Conservation (phyloP, 179 eudicot genomes). For the Drosera spatulata region DNA sequence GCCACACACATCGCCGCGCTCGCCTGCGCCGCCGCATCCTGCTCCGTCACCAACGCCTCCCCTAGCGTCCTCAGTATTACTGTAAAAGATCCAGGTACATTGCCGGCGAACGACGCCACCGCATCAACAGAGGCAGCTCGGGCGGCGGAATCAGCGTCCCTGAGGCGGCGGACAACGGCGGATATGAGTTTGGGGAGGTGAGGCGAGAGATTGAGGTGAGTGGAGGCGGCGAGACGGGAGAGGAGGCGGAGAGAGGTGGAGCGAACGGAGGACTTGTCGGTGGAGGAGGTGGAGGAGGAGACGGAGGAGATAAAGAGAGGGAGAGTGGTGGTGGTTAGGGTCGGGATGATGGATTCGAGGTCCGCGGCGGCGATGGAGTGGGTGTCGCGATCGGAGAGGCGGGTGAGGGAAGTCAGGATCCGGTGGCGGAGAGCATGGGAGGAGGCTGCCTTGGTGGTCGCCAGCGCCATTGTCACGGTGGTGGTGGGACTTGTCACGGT, state of each 20-base stretch:
- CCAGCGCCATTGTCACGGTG: constrained; percentile 1
- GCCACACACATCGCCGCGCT: constrained; percentile 67
- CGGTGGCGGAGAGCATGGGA: constrained; percentile 76
- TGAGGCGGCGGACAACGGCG: constrained; percentile 54
- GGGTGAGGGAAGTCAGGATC: constrained; percentile 59
- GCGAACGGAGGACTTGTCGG: constrained; percentile 46
- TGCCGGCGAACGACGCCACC: constrained; percentile 20
- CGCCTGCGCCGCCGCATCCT: constrained; percentile 50
- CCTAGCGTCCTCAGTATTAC: constrained; percentile 41
- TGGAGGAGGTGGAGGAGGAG: constrained; percentile 43
- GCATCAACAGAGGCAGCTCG: constrained; percentile 46
- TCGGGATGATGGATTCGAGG: constrained; percentile 54
- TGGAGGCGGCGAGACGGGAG: constrained; percentile 41
- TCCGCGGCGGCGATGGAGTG: constrained; percentile 59
- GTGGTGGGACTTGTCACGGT: neutral
- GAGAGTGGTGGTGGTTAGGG: constrained; percentile 39
- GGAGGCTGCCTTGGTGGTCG: constrained; percentile 20
- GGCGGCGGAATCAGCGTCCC: constrained; percentile 60
- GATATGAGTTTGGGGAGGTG: constrained; percentile 57
- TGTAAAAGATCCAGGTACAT: constrained; percentile 30
- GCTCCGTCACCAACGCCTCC: constrained; percentile 67
- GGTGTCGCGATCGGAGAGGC: constrained; percentile 84
- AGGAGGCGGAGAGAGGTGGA: constrained; percentile 49
- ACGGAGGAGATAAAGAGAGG: constrained; percentile 48
- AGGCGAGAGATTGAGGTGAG: constrained; percentile 37